phyloP scores from a whole-genome alignment of 108 stramenopile species.

The Fistulifera pelliculosa region DNA sequence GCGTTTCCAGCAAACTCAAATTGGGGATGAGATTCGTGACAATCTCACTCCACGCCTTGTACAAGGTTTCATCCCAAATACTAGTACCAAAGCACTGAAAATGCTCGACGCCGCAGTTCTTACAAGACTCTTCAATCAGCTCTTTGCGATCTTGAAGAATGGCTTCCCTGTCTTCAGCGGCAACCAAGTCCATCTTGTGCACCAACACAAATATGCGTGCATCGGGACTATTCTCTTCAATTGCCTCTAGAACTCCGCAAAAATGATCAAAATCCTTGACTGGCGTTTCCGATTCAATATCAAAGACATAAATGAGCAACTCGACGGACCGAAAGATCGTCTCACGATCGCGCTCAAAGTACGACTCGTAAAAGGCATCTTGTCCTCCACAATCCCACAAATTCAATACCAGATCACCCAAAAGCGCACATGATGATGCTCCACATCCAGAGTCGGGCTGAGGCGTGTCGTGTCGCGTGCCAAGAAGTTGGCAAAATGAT shows the following conservation, averaged over 20 bases:
- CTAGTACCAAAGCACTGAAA: slow-evolving; percentile 89
- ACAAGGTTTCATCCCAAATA: slow-evolving; percentile 99
- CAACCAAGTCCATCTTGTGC: slow-evolving; percentile 99
- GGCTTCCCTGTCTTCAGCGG: slow-evolving; percentile 69
- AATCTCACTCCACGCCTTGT: slow-evolving; percentile 95
- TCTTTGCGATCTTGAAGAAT: slow-evolving; percentile 79
- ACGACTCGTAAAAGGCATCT: slow-evolving; percentile 95
- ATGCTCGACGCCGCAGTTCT: slow-evolving; percentile 59
- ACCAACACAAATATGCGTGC: slow-evolving; percentile 94
- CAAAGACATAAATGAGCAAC: slow-evolving; percentile 98
- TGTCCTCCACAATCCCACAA: slow-evolving; percentile 99
- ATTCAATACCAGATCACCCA: slow-evolving; percentile 95
- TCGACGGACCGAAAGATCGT: slow-evolving; percentile 96
- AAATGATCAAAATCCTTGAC: slow-evolving; percentile 91
- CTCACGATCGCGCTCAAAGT: slow-evolving; percentile 96
- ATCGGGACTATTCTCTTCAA: slow-evolving; percentile 93
- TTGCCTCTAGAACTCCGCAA: slow-evolving; percentile 80
- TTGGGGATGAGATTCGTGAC: slow-evolving; percentile 98
- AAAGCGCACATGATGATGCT: slow-evolving; percentile 96
- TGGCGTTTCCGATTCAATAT: slow-evolving; percentile 85
- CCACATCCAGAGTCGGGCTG: slow-evolving; percentile 93
- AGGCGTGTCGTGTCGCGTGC: slow-evolving; percentile 95
- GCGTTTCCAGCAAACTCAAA: slow-evolving; percentile 85
- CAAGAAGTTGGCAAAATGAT: slow-evolving; percentile 99
- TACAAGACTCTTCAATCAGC: slow-evolving; percentile 71